Evolutionary conservation across 257 asterid genomes (phyloP).

Genomic region (Solanum habrochaites): DNA sequence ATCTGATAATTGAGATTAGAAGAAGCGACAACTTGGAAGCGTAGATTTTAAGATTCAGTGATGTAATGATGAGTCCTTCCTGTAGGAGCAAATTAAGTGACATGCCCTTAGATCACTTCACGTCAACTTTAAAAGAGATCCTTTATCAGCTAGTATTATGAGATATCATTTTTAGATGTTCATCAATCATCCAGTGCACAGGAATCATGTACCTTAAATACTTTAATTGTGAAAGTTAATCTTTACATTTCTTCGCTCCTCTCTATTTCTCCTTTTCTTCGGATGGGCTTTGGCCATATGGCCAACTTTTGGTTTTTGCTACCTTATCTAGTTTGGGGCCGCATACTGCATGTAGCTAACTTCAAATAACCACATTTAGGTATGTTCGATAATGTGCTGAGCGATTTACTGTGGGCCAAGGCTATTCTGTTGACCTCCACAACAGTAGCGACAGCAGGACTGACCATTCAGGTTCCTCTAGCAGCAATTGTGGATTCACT

Average conservation of each 20-base stretch:
- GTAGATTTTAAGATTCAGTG: background rate
- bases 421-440: slow-evolving; percentile 89
- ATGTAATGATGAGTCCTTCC: background rate
- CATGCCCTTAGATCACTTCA: background rate
- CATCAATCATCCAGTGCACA: background rate
- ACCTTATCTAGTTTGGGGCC: background rate
- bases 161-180: background rate
- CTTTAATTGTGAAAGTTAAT: background rate
- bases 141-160: background rate
- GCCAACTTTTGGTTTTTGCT: background rate
- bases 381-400: slow-evolving; percentile 79
- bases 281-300: background rate
- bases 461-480: slow-evolving; percentile 88
- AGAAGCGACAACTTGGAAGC: background rate
- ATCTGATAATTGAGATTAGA: background rate
- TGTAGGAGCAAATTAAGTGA: background rate
- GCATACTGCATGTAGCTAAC: background rate
- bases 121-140: background rate
- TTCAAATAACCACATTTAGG: slow-evolving; percentile 29
- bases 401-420: slow-evolving; percentile 96
- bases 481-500: slow-evolving; percentile 77
- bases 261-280: background rate
- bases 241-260: background rate
- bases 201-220: background rate
- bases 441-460: slow-evolving; percentile 95